Evolutionary conservation across 345 rosid genomes (phyloP).

Genomic region (Moricandia arvensis): DNA sequence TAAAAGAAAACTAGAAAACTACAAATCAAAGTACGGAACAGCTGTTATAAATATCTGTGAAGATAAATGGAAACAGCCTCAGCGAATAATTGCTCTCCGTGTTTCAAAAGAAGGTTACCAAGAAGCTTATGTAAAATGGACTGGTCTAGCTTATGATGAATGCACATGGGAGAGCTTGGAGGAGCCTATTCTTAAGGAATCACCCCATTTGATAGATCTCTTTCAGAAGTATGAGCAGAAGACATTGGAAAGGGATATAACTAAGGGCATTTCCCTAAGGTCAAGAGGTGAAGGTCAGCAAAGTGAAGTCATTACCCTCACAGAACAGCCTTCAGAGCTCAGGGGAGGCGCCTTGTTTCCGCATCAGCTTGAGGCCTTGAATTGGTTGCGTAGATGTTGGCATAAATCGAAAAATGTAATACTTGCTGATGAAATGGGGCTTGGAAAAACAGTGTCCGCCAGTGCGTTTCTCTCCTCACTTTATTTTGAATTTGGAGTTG

Average conservation of each 20-base stretch:
- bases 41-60: conserved; percentile 89
- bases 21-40: conserved; percentile 90
- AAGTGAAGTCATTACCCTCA: conserved; percentile 67
- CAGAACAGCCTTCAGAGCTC: conserved; percentile 88
- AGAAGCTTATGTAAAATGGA: conserved; percentile 96
- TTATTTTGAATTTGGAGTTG: conserved; percentile 90
- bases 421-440: conserved; percentile 99
- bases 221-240: conserved; percentile 70
- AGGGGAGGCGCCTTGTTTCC: conserved; percentile 95
- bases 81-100: conserved; percentile 75
- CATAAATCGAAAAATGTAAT: conserved; percentile 90
- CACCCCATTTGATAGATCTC: conserved; percentile 57
- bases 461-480: conserved; percentile 88
- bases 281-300: conserved; percentile 52
- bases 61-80: conserved; percentile 97
- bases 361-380: conserved; percentile 98
- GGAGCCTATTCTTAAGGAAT: conserved; percentile 66
- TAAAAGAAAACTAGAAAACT: conserved; percentile 94
- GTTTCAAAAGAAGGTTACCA: conserved; percentile 48
- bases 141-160: conserved; percentile 94
- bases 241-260: conserved; percentile 59
- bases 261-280: conserved; percentile 41
- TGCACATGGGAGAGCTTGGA: conserved; percentile 98
- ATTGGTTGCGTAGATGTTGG: conserved; percentile 99
- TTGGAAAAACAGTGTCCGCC: conserved; percentile 97